phyloP scores from a whole-genome alignment of 345 rosid genomes.

The Excoecaria agallocha region DNA sequence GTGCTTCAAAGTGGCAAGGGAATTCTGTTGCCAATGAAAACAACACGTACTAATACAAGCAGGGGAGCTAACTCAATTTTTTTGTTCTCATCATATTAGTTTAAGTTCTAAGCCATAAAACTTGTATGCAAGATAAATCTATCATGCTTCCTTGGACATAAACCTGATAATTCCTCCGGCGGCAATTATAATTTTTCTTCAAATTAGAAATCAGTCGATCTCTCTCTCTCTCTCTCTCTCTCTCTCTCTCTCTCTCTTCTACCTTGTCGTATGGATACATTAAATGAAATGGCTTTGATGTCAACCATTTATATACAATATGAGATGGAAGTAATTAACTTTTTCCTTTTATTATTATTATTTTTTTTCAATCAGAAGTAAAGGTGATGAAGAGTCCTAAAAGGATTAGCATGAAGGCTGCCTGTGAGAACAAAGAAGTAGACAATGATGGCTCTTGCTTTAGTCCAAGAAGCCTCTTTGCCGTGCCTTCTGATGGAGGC shows the following conservation, averaged over 20 bases:
- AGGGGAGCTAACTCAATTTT: not conserved
- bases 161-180: not conserved
- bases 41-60: not conserved
- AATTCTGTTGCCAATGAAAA: not conserved
- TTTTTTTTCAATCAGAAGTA: constrained; percentile 44
- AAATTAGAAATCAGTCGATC: too few species aligned
- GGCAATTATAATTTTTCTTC: not conserved
- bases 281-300: not conserved
- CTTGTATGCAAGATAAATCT: not conserved
- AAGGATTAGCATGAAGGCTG: constrained; percentile 49
- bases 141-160: not conserved
- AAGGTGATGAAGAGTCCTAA: constrained; percentile 70
- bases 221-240: too few species aligned
- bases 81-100: too few species aligned
- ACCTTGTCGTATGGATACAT: not conserved
- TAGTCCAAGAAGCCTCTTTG: constrained; percentile 69
- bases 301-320: not conserved
- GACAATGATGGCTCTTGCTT: constrained; percentile 67
- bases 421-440: constrained; percentile 53
- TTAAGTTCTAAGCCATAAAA: not conserved
- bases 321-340: constrained; percentile 4
- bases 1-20: not conserved
- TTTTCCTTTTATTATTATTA: not conserved
- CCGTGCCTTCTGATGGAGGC: constrained; percentile 63
- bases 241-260: not conserved